Percentiles rank a stretch among this genome's conserved stretches.
Evolutionary conservation across 495 filamentous ascomycete species (phyloP).

Genomic region (Neurospora pannonica): DNA sequence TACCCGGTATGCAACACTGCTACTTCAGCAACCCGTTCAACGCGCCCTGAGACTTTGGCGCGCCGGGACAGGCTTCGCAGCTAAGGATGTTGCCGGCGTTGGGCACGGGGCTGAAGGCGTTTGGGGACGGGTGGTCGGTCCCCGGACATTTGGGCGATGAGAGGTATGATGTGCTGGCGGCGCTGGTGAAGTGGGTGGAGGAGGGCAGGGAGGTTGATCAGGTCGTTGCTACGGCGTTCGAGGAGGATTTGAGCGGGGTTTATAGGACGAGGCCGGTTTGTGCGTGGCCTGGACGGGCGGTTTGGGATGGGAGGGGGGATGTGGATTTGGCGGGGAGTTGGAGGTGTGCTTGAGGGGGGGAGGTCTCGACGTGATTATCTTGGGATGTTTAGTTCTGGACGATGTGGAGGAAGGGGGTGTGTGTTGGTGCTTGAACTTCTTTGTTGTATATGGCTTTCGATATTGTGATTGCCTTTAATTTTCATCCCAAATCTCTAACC

Average conservation of each 20-base stretch:
- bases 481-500: too few species aligned
- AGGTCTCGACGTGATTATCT: not conserved
- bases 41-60: constrained; percentile 36
- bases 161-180: constrained; percentile 37
- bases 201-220: constrained; percentile 28
- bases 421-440: not conserved
- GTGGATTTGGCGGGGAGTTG: constrained; percentile 9
- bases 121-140: constrained; percentile 24
- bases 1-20: constrained; percentile 41
- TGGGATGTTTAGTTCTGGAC: not conserved
- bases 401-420: not conserved
- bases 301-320: constrained; percentile 10
- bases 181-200: constrained; percentile 48
- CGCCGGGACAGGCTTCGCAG: constrained; percentile 21
- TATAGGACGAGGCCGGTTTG: constrained; percentile 32
- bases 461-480: not conserved
- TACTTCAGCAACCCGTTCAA: constrained; percentile 24
- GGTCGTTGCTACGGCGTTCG: constrained; percentile 37
- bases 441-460: not conserved
- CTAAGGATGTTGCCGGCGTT: constrained; percentile 10
- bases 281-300: constrained; percentile 25
- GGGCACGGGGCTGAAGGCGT: constrained; percentile 8
- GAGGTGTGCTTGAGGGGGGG: constrained; percentile 4
- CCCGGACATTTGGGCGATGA: constrained; percentile 24
- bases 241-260: constrained; percentile 18